Evolutionary conservation across 2,329 filamentous ascomycete species (phyloP).

Genomic region (Paecilomyces formosus): DNA sequence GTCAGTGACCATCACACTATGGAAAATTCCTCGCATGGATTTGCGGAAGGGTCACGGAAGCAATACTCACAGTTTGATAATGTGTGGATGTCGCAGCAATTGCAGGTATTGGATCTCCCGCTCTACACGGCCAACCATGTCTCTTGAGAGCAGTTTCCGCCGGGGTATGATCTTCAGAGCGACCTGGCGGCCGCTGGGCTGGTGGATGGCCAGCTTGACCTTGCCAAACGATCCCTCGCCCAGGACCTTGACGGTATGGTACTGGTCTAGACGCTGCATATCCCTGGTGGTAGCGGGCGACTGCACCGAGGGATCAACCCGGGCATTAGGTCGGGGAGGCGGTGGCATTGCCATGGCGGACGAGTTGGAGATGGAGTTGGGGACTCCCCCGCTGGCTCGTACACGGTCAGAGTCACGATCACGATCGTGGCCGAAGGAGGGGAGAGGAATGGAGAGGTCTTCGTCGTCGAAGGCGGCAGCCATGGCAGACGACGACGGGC

Average conservation of each 20-base stretch:
- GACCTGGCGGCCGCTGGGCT: slow-evolving; percentile 87
- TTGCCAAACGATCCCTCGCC: slow-evolving; percentile 98
- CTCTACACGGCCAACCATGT: slow-evolving; percentile 97
- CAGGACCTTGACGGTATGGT: slow-evolving; percentile 81
- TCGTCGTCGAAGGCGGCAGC: slow-evolving; percentile 62
- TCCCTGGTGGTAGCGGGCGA: slow-evolving; percentile 46
- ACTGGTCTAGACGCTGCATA: slow-evolving; percentile 83
- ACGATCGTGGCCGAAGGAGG: slow-evolving; percentile 22
- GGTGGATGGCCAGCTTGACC: slow-evolving; percentile 92
- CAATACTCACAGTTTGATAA: slow-evolving; percentile 81
- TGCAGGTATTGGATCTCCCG: slow-evolving; percentile 98
- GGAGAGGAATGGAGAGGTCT: slow-evolving; percentile 70
- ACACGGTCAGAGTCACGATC: slow-evolving; percentile 11
- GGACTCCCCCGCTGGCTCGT: slow-evolving; percentile 12
- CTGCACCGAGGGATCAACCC: slow-evolving; percentile 25
- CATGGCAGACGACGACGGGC: slow-evolving; percentile 20
- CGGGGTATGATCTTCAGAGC: slow-evolving; percentile 96
- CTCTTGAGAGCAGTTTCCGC: slow-evolving; percentile 90
- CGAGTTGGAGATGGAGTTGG: slow-evolving; percentile 18
- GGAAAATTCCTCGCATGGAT: not conserved
- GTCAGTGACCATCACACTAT: not conserved
- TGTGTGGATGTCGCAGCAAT: slow-evolving; percentile 89
- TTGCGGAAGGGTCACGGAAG: not conserved
- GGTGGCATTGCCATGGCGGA: slow-evolving; percentile 32
- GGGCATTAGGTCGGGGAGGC: slow-evolving; percentile 25